A percentile compares a stretch with the other conserved stretches of the same genome.
These are phyloP conservation scores for Malania oleifera DNA, from an alignment of 164 flowering plant species.

Conservation along the genomic window DNA sequence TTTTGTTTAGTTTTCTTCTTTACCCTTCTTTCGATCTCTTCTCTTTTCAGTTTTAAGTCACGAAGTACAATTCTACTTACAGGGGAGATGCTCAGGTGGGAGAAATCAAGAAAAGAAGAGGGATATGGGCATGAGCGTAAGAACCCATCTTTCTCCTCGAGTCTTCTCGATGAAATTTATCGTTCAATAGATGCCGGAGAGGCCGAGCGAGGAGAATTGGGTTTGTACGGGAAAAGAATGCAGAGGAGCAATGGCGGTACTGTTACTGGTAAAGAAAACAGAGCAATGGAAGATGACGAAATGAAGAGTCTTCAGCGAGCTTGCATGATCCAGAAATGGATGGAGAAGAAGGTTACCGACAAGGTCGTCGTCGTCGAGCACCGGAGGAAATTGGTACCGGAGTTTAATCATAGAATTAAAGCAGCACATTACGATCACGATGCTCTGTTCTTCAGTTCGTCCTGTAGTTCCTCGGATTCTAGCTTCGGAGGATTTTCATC, in stretches of 20 bases:
- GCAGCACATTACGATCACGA: background rate
- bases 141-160: conserved; percentile 3
- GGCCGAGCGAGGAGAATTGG: background rate
- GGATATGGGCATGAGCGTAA: conserved; percentile 8
- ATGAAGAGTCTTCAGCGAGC: too few species aligned
- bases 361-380: background rate
- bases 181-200: conserved; percentile 22
- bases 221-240: background rate
- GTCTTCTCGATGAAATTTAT: conserved; percentile 29
- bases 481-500: background rate
- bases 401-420: too few species aligned
- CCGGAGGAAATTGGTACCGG: background rate
- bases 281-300: too few species aligned
- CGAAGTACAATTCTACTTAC: too few species aligned
- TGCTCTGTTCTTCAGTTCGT: background rate
- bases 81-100: conserved; percentile 12
- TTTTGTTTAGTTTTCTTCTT: too few species aligned
- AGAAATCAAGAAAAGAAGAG: conserved; percentile 10
- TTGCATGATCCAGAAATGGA: too few species aligned
- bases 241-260: too few species aligned
- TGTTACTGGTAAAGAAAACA: too few species aligned
- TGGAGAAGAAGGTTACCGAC: background rate
- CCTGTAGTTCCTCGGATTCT: background rate
- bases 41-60: too few species aligned
- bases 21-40: background rate